A percentile compares a stretch with the other conserved stretches of the same genome.
phyloP scores from a whole-genome alignment of 495 filamentous ascomycete species.

The Neurospora pannonica region DNA sequence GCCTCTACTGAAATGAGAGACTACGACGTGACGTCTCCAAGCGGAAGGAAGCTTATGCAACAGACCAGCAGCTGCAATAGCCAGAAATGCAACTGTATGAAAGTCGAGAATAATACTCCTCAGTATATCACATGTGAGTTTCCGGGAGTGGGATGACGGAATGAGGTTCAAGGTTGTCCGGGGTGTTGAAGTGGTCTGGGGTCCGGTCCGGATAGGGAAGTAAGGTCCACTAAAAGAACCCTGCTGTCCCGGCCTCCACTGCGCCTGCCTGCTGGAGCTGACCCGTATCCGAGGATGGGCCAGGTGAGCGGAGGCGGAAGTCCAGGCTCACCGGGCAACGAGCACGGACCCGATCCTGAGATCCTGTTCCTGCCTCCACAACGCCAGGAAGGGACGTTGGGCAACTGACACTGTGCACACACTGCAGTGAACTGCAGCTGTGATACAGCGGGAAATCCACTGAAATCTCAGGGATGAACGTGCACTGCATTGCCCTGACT shows the following conservation, averaged over 20 bases:
- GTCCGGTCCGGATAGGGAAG: neutral
- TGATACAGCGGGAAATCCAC: neutral
- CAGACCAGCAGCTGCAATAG: neutral
- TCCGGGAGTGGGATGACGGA: neutral
- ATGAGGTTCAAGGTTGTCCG: neutral
- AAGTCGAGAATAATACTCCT: neutral
- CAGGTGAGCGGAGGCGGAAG: neutral
- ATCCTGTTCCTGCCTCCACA: neutral
- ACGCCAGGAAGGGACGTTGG: neutral
- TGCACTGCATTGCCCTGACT: neutral
- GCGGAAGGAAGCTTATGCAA: neutral
- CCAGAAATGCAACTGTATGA: neutral
- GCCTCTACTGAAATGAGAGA: neutral
- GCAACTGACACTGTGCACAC: neutral
- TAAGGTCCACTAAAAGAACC: neutral
- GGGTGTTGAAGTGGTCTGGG: neutral
- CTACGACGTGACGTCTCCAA: neutral
- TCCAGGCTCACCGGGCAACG: neutral
- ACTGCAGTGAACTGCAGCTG: neutral
- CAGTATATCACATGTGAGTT: neutral
- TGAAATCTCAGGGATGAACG: neutral
- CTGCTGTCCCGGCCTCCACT: neutral
- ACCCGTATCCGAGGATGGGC: neutral
- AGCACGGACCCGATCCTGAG: neutral
- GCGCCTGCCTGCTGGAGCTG: neutral